Conservation (phyloP, 441 rosid genomes). For the Brassica hybrid region DNA sequence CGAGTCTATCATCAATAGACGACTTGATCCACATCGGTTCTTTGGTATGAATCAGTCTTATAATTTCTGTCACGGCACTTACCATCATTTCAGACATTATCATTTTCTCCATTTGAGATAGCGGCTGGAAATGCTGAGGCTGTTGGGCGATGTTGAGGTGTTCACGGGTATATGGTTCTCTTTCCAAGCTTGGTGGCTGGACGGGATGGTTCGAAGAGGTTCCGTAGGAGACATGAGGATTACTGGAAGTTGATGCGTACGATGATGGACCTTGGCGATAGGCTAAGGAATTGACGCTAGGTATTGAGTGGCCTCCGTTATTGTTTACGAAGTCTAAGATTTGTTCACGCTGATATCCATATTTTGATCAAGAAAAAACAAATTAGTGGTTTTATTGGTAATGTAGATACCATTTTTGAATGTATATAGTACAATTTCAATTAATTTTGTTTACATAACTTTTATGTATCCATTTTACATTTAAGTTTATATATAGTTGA, state of each 20-base stretch:
- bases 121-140: slow-evolving; percentile 19
- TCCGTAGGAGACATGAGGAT: neutral
- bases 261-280: neutral
- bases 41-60: slow-evolving; percentile 45
- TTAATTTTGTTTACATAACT: neutral
- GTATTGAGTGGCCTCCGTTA: neutral
- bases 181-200: slow-evolving; percentile 15
- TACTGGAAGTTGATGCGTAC: slow-evolving; percentile 11
- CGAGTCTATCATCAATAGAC: slow-evolving; percentile 43
- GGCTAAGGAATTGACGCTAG: neutral
- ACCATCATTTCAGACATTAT: slow-evolving; percentile 47
- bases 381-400: slow-evolving; percentile 6
- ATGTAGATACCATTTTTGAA: neutral
- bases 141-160: slow-evolving; percentile 7
- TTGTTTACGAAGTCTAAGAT: neutral
- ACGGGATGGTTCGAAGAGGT: neutral
- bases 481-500: neutral
- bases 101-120: slow-evolving; percentile 51
- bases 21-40: slow-evolving; percentile 68
- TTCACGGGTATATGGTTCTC: slow-evolving; percentile 19
- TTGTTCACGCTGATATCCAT: slow-evolving; percentile 10
- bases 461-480: neutral
- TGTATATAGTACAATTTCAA: neutral
- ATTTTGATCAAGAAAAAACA: neutral
- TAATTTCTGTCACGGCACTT: slow-evolving; percentile 53